Conservation (phyloP, 2,329 filamentous ascomycete species). For the Ceratocystis destructans region DNA sequence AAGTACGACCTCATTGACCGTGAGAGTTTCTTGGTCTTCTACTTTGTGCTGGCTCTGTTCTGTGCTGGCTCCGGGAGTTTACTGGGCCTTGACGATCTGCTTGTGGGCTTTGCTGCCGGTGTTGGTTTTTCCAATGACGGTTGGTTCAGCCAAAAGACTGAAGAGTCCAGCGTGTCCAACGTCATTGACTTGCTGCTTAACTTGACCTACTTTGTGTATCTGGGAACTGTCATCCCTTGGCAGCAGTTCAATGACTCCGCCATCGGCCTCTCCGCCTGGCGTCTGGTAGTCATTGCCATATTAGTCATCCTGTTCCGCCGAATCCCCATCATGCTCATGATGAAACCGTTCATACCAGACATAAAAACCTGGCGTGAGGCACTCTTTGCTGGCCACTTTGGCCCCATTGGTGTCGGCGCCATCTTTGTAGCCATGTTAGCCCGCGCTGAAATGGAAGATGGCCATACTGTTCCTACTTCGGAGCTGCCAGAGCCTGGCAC, state of each 20-base stretch:
- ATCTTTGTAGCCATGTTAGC: conserved; percentile 92
- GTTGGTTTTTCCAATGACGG: conserved; percentile 99
- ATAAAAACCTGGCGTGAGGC: conserved; percentile 98
- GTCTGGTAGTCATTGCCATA: conserved; percentile 82
- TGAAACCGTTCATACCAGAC: conserved; percentile 90
- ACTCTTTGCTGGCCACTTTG: conserved; percentile 92
- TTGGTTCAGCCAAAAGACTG: conserved; percentile 96
- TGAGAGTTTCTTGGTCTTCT: conserved; percentile 96
- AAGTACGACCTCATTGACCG: conserved; percentile 75
- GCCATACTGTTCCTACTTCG: conserved; percentile 58
- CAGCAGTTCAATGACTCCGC: conserved; percentile 65
- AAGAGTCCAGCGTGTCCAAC: conserved; percentile 97
- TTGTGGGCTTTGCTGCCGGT: conserved; percentile 87
- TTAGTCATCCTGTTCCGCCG: conserved; percentile 91
- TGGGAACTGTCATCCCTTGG: conserved; percentile 96
- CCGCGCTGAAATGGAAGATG: conserved; percentile 74
- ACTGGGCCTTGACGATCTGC: conserved; percentile 79
- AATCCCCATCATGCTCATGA: conserved; percentile 80
- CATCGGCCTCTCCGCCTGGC: conserved; percentile 72
- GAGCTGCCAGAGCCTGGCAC: conserved; percentile 41
- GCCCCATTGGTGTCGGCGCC: conserved; percentile 90
- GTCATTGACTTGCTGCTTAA: conserved; percentile 96
- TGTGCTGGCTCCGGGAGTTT: conserved; percentile 88
- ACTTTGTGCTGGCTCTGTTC: conserved; percentile 92
- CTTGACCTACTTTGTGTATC: conserved; percentile 94